Base-by-base conservation (phyloP, 352 stramenopile genomes). In the Phytophthora hibernalis region DNA sequence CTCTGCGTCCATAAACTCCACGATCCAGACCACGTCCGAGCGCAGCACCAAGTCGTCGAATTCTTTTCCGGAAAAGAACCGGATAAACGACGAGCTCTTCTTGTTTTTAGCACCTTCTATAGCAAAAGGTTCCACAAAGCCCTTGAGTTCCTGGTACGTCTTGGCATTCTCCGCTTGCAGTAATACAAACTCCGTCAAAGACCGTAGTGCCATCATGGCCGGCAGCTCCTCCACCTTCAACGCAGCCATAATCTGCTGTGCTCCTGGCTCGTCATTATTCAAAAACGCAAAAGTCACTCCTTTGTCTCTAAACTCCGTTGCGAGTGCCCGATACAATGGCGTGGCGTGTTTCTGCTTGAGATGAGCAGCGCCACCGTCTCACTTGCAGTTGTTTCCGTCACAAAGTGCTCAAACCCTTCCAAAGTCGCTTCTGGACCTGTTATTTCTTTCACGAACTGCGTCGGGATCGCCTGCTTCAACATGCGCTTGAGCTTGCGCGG, bases 331-430 rank as follows among this genome's bases (percentile, higher is more conserved):
- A 55, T 82, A 95, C 55, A 92, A 50, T 1, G 75, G 72, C 26
- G 86, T 86, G 28, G 85, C 73, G 13, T 79, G 76, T 40, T 75
- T 74, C 49, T 94, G 80, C 56, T 91, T 91, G 44, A 91, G 11
- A 90, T 49, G 1, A 94, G 47, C 42, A 94, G 42, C 48, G 82
- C 74, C 11, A 91, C 50, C 20, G 64, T 67, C 31, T 66, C 58
- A 3, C 58, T 28, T 5, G 55, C 9, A 10, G 31, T 16, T n/a
- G 65, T 66, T 13, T 74, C 31, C 6, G 60, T 21, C 26, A 76
- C 44, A n/a, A 79, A 56, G 26, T 74, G 51, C 8, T 76, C 38
- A 24, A 88, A 59, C 2, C 58, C 62, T 3, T 28, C 47, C 3
- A 78, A 61, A 12, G 48, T 74, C n/a, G 24, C 24, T 24, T 65